Evolutionary conservation across 805 yeast genomes (phyloP), one percentile per base, ranked within the genome.

Genomic region (Kazachstania psychrophila): DNA sequence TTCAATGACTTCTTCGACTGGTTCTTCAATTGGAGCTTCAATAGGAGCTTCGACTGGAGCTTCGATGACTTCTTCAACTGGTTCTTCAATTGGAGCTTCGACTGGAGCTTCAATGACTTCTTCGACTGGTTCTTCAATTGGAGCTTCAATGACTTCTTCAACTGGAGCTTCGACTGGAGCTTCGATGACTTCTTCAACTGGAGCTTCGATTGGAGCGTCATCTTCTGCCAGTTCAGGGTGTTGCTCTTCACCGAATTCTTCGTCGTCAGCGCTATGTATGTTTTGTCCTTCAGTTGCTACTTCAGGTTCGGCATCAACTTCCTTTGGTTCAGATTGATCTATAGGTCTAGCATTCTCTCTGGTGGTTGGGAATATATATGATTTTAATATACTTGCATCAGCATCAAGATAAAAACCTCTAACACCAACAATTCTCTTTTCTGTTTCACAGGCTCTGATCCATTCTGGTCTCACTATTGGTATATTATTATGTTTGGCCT

Each of bases 381-480:
- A 64, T 33, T 60, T 61, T 54, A 71, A 56, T 37, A 63, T 61
- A 23, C 62, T 58, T 28, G 62, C 62, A 35, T 65, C 69, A 14
- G 75, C 68, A 56, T 77, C 80, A 23, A 81, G 65, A 53, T 84
- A 84, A 48, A 81, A 85, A 47, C 85, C 86, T 51, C 94, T 72
- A 12, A 92, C 98, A 19, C 97, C 96, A 29, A 88, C 94, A 38
- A 92, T 78, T 52, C 95, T 66, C 48, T 92, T 75, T 53, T 88
- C 96, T 29, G 70, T 59, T 49, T 84, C 94, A 64, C 97, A 92
- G 0, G 96, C 96, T 59, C 82, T 80, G 39, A 92, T 66, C 97
- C 97, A 92, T 57, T 92, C 96, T 0, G 98, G 97, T 58, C 95
- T 73, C 19, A 92, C 88, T 27, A 92, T 74, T 2, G 98, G 98